Percentiles rank a stretch among this genome's conserved stretches.
Evolutionary conservation across 495 filamentous ascomycete species (phyloP).

Genomic region (Hypoxylon rickii): DNA sequence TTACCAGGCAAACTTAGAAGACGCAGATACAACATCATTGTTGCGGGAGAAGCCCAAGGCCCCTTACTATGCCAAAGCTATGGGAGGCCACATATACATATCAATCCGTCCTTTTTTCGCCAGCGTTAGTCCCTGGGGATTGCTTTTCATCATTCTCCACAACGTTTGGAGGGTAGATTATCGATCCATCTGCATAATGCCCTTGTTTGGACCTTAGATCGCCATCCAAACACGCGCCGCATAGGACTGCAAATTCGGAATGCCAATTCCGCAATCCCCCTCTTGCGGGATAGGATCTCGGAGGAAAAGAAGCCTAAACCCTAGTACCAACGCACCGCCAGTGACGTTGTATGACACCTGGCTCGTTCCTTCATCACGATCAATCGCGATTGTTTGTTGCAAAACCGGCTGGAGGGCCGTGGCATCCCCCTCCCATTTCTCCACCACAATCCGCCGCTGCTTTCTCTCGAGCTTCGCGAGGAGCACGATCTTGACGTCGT

Average conservation of each 20-base stretch:
- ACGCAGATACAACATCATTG: too few species aligned
- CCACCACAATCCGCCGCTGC: conserved; percentile 25
- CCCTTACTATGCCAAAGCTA: too few species aligned
- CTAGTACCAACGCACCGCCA: conserved; percentile 29
- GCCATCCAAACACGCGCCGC: background rate
- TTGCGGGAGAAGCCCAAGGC: too few species aligned
- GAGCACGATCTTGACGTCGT: conserved; percentile 39
- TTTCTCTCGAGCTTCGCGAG: conserved; percentile 25
- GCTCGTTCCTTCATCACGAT: conserved; percentile 21
- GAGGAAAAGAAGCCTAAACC: conserved; percentile 29
- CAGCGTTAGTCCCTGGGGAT: too few species aligned
- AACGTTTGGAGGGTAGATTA: too few species aligned
- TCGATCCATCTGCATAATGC: too few species aligned
- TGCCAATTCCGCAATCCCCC: conserved; percentile 17
- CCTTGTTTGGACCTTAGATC: too few species aligned
- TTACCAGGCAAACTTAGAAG: too few species aligned
- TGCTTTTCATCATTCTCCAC: too few species aligned
- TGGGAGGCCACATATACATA: too few species aligned
- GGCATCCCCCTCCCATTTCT: conserved; percentile 34
- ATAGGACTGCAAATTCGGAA: conserved; percentile 25
- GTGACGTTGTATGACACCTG: conserved; percentile 26
- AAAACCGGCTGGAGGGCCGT: conserved; percentile 2
- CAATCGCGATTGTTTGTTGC: conserved; percentile 19
- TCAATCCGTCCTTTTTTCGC: too few species aligned
- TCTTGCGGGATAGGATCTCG: conserved; percentile 22